Evolutionary conservation across 176 grass and related monocot species (phyloP), one percentile per base, ranked within the genome.

Genomic region (Cocos nucifera): DNA sequence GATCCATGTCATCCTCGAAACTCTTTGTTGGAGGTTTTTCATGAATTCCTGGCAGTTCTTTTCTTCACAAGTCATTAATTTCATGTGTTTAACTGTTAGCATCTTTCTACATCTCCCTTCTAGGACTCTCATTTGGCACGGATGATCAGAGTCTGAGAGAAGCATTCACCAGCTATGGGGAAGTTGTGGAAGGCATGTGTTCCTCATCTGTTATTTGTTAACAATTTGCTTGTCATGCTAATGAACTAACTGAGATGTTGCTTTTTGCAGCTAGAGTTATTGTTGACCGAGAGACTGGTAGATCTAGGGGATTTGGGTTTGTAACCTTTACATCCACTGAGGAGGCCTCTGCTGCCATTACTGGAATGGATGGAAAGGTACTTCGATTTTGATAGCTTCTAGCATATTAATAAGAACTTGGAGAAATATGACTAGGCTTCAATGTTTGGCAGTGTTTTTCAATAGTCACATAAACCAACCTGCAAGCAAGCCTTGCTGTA

Each of bases 1-100:
- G 94, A 89, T 98, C 76, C 82, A 98, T 98, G 94, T 92, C 93
- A 59, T 86, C 90, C 22, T 92, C 94, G 26, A 98, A 93, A 81
- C 54, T 92, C 16, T 92, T 98, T 59, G 25, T 92, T 58, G 94
- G 88, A 80, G 87, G 94, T 98, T 5, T 29, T 49, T 2, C 30
- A 65, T 27, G 22, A 1, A 5, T 17, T 30, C 49, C 1, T 54
- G 52, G 52, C 6, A 21, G 4, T 24, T 71, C 14, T 35, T 54
- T 51, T 59, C 49, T 63, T 56, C 17, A 53, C 28, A n/a, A 74
- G 10, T 73, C 25, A 17, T 69, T 5, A 15, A 69, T 27, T 71
- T 17, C 5, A 70, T 10, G 18, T 18, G 49, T 39, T 24, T 15
- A 29, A 52, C 50, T 59, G 57, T 57, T 72, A 1, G 19, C 21